phyloP scores from a whole-genome alignment of 805 yeast species.

The Myxozyma lipomycoides region DNA sequence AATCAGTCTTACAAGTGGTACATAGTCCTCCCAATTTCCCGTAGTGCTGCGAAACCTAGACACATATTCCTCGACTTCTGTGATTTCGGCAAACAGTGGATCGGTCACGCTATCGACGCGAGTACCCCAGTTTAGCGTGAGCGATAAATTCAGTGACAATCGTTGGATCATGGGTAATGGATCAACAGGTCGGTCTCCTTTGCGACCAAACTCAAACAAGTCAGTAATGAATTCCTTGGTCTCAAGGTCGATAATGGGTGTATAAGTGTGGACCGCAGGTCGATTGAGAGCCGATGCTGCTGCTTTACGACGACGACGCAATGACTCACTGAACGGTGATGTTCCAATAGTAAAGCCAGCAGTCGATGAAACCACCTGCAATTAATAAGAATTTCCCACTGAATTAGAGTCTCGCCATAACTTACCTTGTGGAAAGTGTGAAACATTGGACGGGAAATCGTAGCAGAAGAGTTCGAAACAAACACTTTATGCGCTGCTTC shows the following conservation, averaged over 20 bases:
- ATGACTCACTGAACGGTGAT: conserved; percentile 43
- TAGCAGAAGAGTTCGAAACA: conserved; percentile 48
- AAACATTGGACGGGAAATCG: conserved; percentile 62
- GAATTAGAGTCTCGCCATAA: neutral
- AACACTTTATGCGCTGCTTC: conserved; percentile 53
- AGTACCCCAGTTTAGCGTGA: conserved; percentile 43
- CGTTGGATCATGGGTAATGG: conserved; percentile 38
- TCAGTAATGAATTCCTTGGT: conserved; percentile 37
- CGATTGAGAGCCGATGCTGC: conserved; percentile 42
- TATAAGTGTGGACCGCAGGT: conserved; percentile 39
- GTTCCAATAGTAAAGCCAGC: conserved; percentile 45
- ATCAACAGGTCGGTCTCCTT: conserved; percentile 30
- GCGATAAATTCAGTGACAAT: conserved; percentile 40
- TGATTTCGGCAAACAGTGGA: conserved; percentile 26
- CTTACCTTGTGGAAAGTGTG: conserved; percentile 62
- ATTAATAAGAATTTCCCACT: neutral
- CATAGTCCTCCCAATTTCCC: conserved; percentile 40
- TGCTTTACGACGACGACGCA: conserved; percentile 39
- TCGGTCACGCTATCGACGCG: conserved; percentile 37
- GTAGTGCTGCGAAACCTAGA: conserved; percentile 36
- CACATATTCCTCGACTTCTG: conserved; percentile 30
- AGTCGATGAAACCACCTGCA: conserved; percentile 42
- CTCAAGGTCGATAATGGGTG: conserved; percentile 39
- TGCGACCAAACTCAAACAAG: conserved; percentile 26
- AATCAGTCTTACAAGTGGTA: conserved; percentile 35